Percentiles rank a stretch among this genome's conserved stretches.
These are phyloP conservation scores for Cydonia oblonga DNA, from an alignment of 331 rosid species.

Conservation along the genomic window DNA sequence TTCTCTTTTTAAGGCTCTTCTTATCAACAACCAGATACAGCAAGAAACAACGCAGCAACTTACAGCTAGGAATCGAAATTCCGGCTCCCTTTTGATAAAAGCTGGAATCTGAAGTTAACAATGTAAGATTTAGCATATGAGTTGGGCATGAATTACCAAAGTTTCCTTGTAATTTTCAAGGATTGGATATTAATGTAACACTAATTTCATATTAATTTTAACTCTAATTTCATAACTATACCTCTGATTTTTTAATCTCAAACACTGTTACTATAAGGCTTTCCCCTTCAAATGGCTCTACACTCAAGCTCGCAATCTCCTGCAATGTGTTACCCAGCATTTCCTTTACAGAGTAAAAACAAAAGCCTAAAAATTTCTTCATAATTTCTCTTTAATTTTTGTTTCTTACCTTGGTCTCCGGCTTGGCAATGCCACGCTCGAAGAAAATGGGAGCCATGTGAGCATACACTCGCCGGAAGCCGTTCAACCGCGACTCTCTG, in stretches of 20 bases:
- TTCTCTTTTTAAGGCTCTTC: no score
- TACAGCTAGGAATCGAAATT: constrained; percentile 86
- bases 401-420: constrained; percentile 61
- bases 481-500: constrained; percentile 51
- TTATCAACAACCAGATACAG: background rate
- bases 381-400: background rate
- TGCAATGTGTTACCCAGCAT: constrained; percentile 9
- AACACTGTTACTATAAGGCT: constrained; percentile 64
- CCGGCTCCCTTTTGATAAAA: constrained; percentile 72
- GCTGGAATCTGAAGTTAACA: constrained; percentile 60
- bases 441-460: constrained; percentile 84
- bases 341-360: background rate
- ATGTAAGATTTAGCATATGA: background rate
- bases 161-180: background rate
- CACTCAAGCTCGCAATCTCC: constrained; percentile 94
- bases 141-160: background rate
- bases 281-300: constrained; percentile 75
- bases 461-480: constrained; percentile 70
- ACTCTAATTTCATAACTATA: constrained; percentile 29
- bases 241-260: constrained; percentile 77
- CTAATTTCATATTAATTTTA: background rate
- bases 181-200: background rate
- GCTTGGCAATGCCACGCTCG: constrained; percentile 87
- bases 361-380: background rate
- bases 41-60: constrained; percentile 14